Evolutionary conservation across 2,329 filamentous ascomycete species (phyloP), one percentile per base, ranked within the genome.

Genomic region (Ophiosphaerella korrae): DNA sequence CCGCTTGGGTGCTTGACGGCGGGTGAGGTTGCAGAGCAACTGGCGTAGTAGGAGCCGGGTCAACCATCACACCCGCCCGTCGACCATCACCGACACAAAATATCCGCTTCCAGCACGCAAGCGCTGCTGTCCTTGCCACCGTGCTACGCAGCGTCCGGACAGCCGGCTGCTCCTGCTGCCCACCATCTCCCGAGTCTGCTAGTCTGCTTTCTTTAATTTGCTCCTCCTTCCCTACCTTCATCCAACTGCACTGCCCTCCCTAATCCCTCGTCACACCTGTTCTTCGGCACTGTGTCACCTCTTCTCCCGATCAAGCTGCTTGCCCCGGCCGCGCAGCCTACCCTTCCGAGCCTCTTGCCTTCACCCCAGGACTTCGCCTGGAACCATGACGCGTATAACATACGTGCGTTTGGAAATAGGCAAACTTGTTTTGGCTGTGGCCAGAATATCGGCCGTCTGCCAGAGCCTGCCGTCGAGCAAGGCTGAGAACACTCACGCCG

Each of bases 11-110:
- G 45, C 46, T 55, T 42, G 50, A 51, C 57, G 52, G 52, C 59
- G 52, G 53, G 43, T 51, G 52, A 55, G 59, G 57, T 58, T 60
- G 57, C 62, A 61, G 52, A 53, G 53, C 57, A 61, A 63, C 62
- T 53, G 58, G 58, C 39, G 46, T 43, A 32, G 42, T 46, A 18
- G 13, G 33, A n/a, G 13, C 33, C 33, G 33, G 14, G 33, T 35
- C 33, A 16, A 29, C 26, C 18, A 21, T 21, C 18, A 21, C 18
- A 21, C 18, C 18, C 18, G 18, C 18, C 18, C 3, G 18, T 21
- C 18, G 18, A 29, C 26, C 26, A 29, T 29, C 11, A 29, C 26
- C 26, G 18, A 21, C 18, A 21, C 18, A 3, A 21, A 21, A 4
- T 21, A 21, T 21, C 18, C 18, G 18, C 18, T 21, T 21, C 18